These are phyloP conservation scores for Cyclocybe cylindracea DNA, from an alignment of 768 basidiomycete genomes.

Conservation along the genomic window DNA sequence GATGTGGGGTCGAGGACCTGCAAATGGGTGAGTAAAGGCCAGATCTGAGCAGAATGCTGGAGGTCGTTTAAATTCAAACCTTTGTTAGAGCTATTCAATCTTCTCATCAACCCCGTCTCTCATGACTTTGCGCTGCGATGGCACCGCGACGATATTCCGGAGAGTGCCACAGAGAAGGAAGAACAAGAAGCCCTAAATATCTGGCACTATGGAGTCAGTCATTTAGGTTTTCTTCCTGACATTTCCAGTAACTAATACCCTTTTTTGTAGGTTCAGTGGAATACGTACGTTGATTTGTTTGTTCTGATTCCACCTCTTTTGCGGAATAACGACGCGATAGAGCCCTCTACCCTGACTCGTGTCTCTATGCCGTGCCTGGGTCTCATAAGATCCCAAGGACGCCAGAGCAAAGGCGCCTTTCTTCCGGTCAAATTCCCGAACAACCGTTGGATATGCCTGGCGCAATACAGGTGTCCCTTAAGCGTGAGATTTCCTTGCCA, in stretches of 20 bases:
- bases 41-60: too few relatives aligned
- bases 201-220: conserved; percentile 69
- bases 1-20: conserved; percentile 56
- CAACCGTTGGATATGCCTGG: conserved; percentile 76
- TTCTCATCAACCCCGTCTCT: conserved; percentile 66
- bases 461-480: conserved; percentile 50
- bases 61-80: background rate
- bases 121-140: conserved; percentile 75
- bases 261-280: conserved; percentile 65
- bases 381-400: conserved; percentile 64
- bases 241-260: background rate
- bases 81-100: conserved; percentile 66
- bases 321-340: conserved; percentile 30
- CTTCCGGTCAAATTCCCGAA: conserved; percentile 47
- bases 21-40: conserved; percentile 63
- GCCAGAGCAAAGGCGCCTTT: conserved; percentile 56
- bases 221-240: background rate
- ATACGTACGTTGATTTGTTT: conserved; percentile 51
- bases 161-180: conserved; percentile 57
- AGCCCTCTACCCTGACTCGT: conserved; percentile 67
- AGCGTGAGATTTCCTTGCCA: conserved; percentile 39
- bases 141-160: conserved; percentile 77
- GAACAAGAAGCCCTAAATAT: conserved; percentile 55
- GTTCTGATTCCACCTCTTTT: background rate
- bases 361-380: conserved; percentile 70